These are phyloP conservation scores for Scleroderma citrinum DNA, from an alignment of 768 basidiomycete species.

Conservation along the genomic window DNA sequence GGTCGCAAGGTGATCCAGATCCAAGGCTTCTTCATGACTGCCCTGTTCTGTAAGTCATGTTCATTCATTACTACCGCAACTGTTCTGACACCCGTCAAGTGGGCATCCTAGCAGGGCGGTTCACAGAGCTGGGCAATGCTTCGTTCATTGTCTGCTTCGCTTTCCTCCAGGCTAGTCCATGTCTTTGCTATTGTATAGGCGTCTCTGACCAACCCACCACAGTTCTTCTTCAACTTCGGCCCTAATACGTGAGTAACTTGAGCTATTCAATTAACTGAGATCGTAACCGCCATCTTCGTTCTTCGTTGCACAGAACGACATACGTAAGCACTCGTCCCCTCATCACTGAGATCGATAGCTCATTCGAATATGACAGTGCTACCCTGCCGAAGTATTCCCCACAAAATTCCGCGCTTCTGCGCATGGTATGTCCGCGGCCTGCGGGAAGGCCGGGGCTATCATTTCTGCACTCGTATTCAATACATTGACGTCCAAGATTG, in stretches of 20 bases:
- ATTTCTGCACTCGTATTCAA: slow-evolving; percentile 72
- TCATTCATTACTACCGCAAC: not conserved
- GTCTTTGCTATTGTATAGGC: not conserved
- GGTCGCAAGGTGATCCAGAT: slow-evolving; percentile 74
- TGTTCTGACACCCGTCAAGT: slow-evolving; percentile 31
- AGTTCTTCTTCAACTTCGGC: slow-evolving; percentile 83
- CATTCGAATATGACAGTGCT: too few species aligned
- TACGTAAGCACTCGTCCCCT: slow-evolving; percentile 32
- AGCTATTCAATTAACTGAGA: not conserved
- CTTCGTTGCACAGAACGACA: slow-evolving; percentile 36
- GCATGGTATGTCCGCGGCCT: slow-evolving; percentile 70
- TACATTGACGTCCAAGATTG: slow-evolving; percentile 50
- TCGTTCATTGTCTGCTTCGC: slow-evolving; percentile 71
- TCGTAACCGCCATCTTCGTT: slow-evolving; percentile 3
- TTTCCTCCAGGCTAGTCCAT: slow-evolving; percentile 44
- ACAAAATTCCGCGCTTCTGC: slow-evolving; percentile 69
- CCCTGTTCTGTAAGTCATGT: slow-evolving; percentile 51
- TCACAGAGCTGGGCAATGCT: slow-evolving; percentile 47
- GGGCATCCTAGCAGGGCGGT: slow-evolving; percentile 63
- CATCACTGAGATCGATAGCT: too few species aligned
- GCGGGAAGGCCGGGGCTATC: slow-evolving; percentile 73
- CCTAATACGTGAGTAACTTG: slow-evolving; percentile 49
- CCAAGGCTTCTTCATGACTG: slow-evolving; percentile 67
- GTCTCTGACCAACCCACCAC: slow-evolving; percentile 5
- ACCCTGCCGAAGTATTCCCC: slow-evolving; percentile 77